These are phyloP conservation scores for Claviceps lovelessii DNA, from an alignment of 2,329 filamentous ascomycete genomes.

Conservation along the genomic window DNA sequence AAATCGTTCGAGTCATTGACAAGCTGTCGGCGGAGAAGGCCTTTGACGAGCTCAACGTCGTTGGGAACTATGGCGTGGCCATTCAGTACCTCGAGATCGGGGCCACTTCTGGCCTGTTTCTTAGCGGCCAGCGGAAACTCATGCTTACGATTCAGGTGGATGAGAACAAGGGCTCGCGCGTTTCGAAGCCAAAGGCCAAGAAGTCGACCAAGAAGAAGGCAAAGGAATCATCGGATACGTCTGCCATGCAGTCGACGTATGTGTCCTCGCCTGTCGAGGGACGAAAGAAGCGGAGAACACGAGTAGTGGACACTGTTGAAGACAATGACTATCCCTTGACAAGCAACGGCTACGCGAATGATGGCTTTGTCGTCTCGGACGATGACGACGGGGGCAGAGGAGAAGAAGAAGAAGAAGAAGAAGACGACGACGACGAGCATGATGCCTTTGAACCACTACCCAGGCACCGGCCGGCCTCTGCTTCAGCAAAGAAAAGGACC, in stretches of 20 bases:
- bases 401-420: slow-evolving; percentile 21
- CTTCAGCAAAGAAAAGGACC: slow-evolving; percentile 11
- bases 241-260: slow-evolving; percentile 30
- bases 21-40: slow-evolving; percentile 59
- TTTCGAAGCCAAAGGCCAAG: slow-evolving; percentile 17
- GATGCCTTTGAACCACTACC: slow-evolving; percentile 33
- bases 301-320: slow-evolving; percentile 15
- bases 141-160: slow-evolving; percentile 28
- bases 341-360: slow-evolving; percentile 31
- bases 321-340: slow-evolving; percentile 28
- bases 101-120: slow-evolving; percentile 26
- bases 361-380: slow-evolving; percentile 35
- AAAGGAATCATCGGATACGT: slow-evolving; percentile 20
- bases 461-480: slow-evolving; percentile 22
- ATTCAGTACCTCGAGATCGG: slow-evolving; percentile 53
- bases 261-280: slow-evolving; percentile 38
- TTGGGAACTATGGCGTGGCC: slow-evolving; percentile 45
- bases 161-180: slow-evolving; percentile 15
- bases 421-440: slow-evolving; percentile 26
- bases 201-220: slow-evolving; percentile 24
- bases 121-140: slow-evolving; percentile 30
- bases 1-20: slow-evolving; percentile 74
- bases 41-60: slow-evolving; percentile 51
- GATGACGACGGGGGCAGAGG: slow-evolving; percentile 14
- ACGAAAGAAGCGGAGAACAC: slow-evolving; percentile 15